phyloP scores from a whole-genome alignment of 495 filamentous ascomycete species.

The Xylaria longipes region DNA sequence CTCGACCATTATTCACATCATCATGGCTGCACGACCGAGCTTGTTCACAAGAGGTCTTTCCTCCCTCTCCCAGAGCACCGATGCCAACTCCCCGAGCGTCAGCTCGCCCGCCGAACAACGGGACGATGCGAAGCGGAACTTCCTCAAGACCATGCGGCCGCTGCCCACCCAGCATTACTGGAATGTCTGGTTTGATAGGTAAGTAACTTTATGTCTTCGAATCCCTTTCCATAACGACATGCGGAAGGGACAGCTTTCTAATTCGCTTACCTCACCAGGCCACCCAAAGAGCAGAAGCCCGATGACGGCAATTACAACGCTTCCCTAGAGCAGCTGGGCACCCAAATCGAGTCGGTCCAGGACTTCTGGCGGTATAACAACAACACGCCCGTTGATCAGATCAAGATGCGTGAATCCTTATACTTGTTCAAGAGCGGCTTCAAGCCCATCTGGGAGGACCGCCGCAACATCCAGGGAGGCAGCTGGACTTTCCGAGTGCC shows the following conservation, averaged over 20 bases:
- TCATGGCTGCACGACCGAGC: slow-evolving; percentile 57
- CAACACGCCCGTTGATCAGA: slow-evolving; percentile 77
- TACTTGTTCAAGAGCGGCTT: slow-evolving; percentile 90
- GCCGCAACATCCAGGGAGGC: slow-evolving; percentile 79
- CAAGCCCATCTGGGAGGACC: slow-evolving; percentile 89
- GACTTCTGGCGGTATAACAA: slow-evolving; percentile 91
- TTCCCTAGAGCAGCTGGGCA: slow-evolving; percentile 69
- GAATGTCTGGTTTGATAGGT: slow-evolving; percentile 66
- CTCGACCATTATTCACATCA: slow-evolving; percentile 15
- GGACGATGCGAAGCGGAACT: slow-evolving; percentile 65
- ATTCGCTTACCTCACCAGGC: slow-evolving; percentile 33
- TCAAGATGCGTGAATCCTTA: slow-evolving; percentile 80
- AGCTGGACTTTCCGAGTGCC: slow-evolving; percentile 88
- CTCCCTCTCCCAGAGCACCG: slow-evolving; percentile 56
- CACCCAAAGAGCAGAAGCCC: slow-evolving; percentile 49
- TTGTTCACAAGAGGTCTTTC: slow-evolving; percentile 62
- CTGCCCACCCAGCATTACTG: slow-evolving; percentile 67
- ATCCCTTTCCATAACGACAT: background rate
- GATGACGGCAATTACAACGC: slow-evolving; percentile 61
- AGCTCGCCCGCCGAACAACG: slow-evolving; percentile 62
- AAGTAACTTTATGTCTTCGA: slow-evolving; percentile 17
- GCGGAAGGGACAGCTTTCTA: slow-evolving; percentile 21
- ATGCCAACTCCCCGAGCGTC: slow-evolving; percentile 56
- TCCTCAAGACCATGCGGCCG: slow-evolving; percentile 64
- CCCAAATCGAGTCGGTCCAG: slow-evolving; percentile 74